Conservation (phyloP, 2,329 filamentous ascomycete species). For the Trichothecium roseum region DNA sequence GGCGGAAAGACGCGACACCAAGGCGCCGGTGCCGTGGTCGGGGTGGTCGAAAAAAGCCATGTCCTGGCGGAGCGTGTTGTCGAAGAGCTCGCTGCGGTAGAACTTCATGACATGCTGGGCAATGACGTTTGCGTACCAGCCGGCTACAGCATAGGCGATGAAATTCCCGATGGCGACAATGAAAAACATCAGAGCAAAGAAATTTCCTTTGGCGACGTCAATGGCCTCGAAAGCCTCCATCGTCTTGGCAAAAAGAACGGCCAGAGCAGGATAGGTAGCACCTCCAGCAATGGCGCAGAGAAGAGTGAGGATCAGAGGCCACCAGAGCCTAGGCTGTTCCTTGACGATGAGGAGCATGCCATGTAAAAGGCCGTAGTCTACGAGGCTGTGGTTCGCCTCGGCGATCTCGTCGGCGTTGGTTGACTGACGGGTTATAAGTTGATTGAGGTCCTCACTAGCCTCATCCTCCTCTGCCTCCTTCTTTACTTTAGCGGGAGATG, state of each 20-base stretch:
- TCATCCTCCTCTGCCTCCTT: slow-evolving; percentile 5
- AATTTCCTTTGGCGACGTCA: slow-evolving; percentile 30
- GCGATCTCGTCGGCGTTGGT: slow-evolving; percentile 9
- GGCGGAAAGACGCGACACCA: slow-evolving; percentile 24
- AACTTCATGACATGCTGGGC: slow-evolving; percentile 23
- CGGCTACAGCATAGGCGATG: slow-evolving; percentile 28
- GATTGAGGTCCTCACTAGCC: slow-evolving; percentile 8
- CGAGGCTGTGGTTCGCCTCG: slow-evolving; percentile 4
- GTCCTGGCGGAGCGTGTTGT: slow-evolving; percentile 43
- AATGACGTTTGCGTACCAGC: slow-evolving; percentile 24
- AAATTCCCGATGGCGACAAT: slow-evolving; percentile 36
- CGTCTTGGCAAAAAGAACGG: slow-evolving; percentile 27
- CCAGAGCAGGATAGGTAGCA: slow-evolving; percentile 27
- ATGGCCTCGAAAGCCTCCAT: slow-evolving; percentile 25
- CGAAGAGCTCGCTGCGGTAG: slow-evolving; percentile 31
- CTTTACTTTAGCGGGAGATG: neutral
- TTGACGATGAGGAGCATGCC: slow-evolving; percentile 18
- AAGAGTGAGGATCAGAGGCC: slow-evolving; percentile 9
- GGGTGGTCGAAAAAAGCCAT: slow-evolving; percentile 34
- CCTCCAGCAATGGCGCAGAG: slow-evolving; percentile 18
- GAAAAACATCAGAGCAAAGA: slow-evolving; percentile 47
- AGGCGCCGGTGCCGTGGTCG: slow-evolving; percentile 24
- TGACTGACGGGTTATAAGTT: slow-evolving; percentile 7
- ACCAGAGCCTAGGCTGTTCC: slow-evolving; percentile 19
- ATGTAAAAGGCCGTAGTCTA: slow-evolving; percentile 15